Evolutionary conservation across 805 yeast species (phyloP).

Genomic region (Yarrowia osloensis): DNA sequence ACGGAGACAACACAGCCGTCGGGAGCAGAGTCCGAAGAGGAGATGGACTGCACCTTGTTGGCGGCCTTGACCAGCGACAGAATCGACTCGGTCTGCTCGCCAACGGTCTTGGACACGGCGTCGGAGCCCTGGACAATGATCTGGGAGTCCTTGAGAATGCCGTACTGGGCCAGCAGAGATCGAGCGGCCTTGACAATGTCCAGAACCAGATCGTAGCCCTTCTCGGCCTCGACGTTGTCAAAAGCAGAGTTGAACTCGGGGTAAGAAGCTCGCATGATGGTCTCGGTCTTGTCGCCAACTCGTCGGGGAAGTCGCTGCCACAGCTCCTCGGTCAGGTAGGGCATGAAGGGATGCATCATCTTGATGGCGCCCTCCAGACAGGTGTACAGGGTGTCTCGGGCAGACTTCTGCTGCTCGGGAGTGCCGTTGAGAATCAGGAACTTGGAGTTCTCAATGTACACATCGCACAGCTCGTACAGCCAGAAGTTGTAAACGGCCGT

Average conservation of each 20-base stretch:
- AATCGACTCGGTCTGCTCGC: slow-evolving; percentile 79
- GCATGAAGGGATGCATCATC: slow-evolving; percentile 98
- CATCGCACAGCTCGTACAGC: slow-evolving; percentile 93
- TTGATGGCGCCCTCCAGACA: slow-evolving; percentile 88
- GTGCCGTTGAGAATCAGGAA: slow-evolving; percentile 89
- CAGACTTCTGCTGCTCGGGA: slow-evolving; percentile 78
- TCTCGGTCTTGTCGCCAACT: slow-evolving; percentile 61
- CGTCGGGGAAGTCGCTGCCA: slow-evolving; percentile 98
- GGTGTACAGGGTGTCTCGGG: slow-evolving; percentile 91
- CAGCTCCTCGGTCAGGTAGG: slow-evolving; percentile 94
- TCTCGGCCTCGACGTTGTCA: slow-evolving; percentile 63
- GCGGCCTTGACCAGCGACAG: slow-evolving; percentile 91
- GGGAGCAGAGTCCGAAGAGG: slow-evolving; percentile 62
- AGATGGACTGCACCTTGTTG: slow-evolving; percentile 63
- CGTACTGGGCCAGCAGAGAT: slow-evolving; percentile 87
- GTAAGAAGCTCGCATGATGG: slow-evolving; percentile 78
- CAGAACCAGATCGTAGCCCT: slow-evolving; percentile 80
- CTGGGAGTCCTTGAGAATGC: slow-evolving; percentile 83
- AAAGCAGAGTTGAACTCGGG: slow-evolving; percentile 67
- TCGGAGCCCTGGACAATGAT: slow-evolving; percentile 74
- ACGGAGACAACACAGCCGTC: slow-evolving; percentile 87
- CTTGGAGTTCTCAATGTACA: slow-evolving; percentile 97
- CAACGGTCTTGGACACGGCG: slow-evolving; percentile 54
- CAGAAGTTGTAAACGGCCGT: slow-evolving; percentile 89
- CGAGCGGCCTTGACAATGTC: slow-evolving; percentile 88